Conservation (phyloP, 805 yeast genomes). For the Sugiyamaella qingdaonensis region DNA sequence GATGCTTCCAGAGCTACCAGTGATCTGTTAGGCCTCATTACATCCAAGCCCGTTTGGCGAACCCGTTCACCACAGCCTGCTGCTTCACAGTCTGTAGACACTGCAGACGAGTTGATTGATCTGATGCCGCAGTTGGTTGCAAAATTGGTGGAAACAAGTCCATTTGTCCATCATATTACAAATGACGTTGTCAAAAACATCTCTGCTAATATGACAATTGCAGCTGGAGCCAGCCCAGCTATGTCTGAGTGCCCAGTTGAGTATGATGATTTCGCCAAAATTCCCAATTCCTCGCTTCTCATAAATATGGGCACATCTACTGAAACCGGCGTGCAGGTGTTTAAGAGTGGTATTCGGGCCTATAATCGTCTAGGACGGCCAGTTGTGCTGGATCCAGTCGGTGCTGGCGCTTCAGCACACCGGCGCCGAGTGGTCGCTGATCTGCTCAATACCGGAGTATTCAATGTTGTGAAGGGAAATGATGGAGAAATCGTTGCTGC, state of each 20-base stretch:
- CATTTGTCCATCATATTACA: slow-evolving; percentile 83
- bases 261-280: slow-evolving; percentile 57
- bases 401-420: slow-evolving; percentile 72
- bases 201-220: slow-evolving; percentile 80
- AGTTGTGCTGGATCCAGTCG: slow-evolving; percentile 88
- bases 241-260: slow-evolving; percentile 77
- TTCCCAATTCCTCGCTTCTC: slow-evolving; percentile 54
- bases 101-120: slow-evolving; percentile 14
- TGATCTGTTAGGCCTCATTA: slow-evolving; percentile 24
- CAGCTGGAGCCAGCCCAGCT: slow-evolving; percentile 81
- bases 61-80: slow-evolving; percentile 2
- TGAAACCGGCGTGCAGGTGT: slow-evolving; percentile 39
- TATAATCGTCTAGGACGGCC: slow-evolving; percentile 58
- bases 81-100: neutral
- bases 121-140: slow-evolving; percentile 25
- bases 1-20: slow-evolving; percentile 53
- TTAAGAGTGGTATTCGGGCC: slow-evolving; percentile 48
- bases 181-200: slow-evolving; percentile 84
- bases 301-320: slow-evolving; percentile 73
- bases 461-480: slow-evolving; percentile 74
- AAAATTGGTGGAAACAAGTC: slow-evolving; percentile 36
- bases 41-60: neutral
- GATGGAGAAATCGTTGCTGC: slow-evolving; percentile 68
- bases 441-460: slow-evolving; percentile 52
- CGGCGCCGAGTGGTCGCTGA: slow-evolving; percentile 47